These are phyloP conservation scores for Lecanoromycetidae sp. DNA, from an alignment of 2,329 filamentous ascomycete genomes.

Conservation along the genomic window DNA sequence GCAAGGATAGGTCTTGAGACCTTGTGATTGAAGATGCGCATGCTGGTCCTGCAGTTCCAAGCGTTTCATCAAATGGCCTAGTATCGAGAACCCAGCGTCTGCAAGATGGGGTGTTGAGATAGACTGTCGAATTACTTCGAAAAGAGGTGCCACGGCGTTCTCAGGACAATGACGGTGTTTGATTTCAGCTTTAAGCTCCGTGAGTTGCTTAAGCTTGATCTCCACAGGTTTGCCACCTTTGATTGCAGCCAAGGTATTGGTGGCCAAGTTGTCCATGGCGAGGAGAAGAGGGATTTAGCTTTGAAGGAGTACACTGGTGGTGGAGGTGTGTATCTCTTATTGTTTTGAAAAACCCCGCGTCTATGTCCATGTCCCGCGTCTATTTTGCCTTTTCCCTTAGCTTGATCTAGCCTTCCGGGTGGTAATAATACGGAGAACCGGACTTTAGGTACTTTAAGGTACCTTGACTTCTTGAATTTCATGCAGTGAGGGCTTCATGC, in stretches of 20 bases:
- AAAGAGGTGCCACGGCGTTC: conserved; percentile 54
- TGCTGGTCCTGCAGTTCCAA: conserved; percentile 75
- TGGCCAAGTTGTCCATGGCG: conserved; percentile 45
- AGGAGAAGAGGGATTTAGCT: neutral
- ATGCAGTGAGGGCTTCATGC: no score
- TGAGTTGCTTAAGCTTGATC: conserved; percentile 58
- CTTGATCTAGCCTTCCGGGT: no score
- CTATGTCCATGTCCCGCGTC: no score
- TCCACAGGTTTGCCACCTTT: conserved; percentile 57
- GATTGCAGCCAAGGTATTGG: conserved; percentile 40
- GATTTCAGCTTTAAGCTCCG: conserved; percentile 70
- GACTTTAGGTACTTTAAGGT: no score
- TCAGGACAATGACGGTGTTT: conserved; percentile 88
- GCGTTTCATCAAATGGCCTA: conserved; percentile 78
- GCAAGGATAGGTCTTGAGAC: conserved; percentile 57
- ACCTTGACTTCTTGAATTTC: no score
- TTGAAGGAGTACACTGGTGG: neutral
- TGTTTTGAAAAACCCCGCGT: neutral
- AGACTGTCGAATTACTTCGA: conserved; percentile 68
- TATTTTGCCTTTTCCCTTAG: no score
- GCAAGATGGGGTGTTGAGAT: conserved; percentile 68
- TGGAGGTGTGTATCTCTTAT: neutral
- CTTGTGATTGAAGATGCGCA: conserved; percentile 55
- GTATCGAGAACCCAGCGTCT: conserved; percentile 73
- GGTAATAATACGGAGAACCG: no score